These are phyloP conservation scores for Echria macrotheca DNA, from an alignment of 495 filamentous ascomycete species.

Conservation along the genomic window DNA sequence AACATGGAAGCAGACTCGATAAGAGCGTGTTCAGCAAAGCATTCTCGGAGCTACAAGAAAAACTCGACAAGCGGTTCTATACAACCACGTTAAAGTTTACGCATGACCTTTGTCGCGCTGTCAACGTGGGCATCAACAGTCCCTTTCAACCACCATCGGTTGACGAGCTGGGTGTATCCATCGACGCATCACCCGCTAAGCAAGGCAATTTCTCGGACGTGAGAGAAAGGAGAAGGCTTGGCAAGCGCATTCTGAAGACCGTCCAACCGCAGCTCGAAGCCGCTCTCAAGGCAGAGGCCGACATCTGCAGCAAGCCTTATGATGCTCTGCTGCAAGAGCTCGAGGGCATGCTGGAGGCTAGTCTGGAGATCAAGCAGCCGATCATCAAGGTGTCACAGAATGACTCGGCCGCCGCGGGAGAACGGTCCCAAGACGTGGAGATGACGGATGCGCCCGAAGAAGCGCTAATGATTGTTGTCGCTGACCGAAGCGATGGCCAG, in stretches of 20 bases:
- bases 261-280: conserved; percentile 72
- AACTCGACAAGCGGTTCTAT: conserved; percentile 66
- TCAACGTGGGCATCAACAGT: conserved; percentile 60
- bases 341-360: conserved; percentile 62
- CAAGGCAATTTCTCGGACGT: conserved; percentile 31
- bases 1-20: conserved; percentile 78
- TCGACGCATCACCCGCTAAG: conserved; percentile 27
- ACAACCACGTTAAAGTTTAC: conserved; percentile 69
- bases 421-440: conserved; percentile 35
- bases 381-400: conserved; percentile 21
- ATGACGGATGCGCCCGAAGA: conserved; percentile 42
- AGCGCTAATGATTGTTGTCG: conserved; percentile 39
- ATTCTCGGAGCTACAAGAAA: conserved; percentile 56
- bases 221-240: conserved; percentile 54
- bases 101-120: conserved; percentile 62
- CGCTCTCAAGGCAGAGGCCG: conserved; percentile 71
- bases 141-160: conserved; percentile 21
- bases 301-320: conserved; percentile 61
- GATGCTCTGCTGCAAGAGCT: conserved; percentile 69
- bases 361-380: conserved; percentile 38
- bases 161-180: conserved; percentile 22
- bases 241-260: conserved; percentile 76
- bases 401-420: conserved; percentile 19
- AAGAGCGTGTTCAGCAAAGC: conserved; percentile 66
- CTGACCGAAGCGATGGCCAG: conserved; percentile 28